Conservation (phyloP, 345 rosid species). For the Populus alba region DNA sequence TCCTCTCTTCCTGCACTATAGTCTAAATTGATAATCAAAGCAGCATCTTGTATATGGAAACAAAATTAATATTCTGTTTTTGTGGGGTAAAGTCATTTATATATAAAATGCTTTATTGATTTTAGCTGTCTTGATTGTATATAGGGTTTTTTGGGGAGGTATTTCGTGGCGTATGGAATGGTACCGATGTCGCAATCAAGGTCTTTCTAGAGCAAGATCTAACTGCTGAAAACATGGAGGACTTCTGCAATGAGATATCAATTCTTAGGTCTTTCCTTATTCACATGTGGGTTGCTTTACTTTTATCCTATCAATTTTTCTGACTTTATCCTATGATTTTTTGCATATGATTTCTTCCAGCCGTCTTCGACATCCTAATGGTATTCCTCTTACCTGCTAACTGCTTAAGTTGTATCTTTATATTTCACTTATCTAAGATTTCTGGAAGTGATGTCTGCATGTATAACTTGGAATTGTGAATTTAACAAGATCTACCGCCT, state of each 20-base stretch:
- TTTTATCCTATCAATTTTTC: slow-evolving; percentile 30
- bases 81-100: background rate
- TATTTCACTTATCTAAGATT: background rate
- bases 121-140: background rate
- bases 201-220: slow-evolving; percentile 95
- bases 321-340: slow-evolving; percentile 26
- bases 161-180: slow-evolving; percentile 95
- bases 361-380: slow-evolving; percentile 96
- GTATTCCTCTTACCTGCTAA: slow-evolving; percentile 43
- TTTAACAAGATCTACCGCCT: background rate
- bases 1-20: background rate
- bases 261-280: slow-evolving; percentile 69
- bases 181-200: slow-evolving; percentile 97
- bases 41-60: background rate
- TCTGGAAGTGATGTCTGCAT: background rate
- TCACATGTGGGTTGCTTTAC: slow-evolving; percentile 13
- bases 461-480: background rate
- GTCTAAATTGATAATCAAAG: background rate
- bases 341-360: slow-evolving; percentile 45
- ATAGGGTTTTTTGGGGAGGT: slow-evolving; percentile 97
- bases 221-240: slow-evolving; percentile 95
- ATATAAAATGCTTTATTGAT: background rate
- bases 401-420: background rate
- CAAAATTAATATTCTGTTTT: background rate
- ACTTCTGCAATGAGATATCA: slow-evolving; percentile 96